Evolutionary conservation across 1,284 basidiomycete genomes (phyloP).

Genomic region (Marasmius oreades): DNA sequence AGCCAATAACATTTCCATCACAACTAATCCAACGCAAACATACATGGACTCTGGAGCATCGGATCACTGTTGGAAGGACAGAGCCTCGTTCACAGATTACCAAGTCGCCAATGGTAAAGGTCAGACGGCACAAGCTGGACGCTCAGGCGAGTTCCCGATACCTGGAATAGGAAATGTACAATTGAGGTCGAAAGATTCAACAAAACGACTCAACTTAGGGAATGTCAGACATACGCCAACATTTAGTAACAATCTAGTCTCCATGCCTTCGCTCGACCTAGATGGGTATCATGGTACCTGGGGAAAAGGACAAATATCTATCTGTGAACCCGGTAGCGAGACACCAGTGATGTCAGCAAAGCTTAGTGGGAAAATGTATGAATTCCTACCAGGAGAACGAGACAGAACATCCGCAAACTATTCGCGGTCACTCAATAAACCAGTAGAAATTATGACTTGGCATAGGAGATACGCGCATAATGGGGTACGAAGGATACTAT

Average conservation of each 20-base stretch:
- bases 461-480: conserved; percentile 9
- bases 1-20: neutral
- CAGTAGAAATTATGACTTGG: conserved; percentile 3
- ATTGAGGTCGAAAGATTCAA: neutral
- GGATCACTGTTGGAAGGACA: neutral
- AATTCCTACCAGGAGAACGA: neutral
- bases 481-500: neutral
- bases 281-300: neutral
- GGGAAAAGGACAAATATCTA: neutral
- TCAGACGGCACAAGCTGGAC: neutral
- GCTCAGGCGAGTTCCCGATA: neutral
- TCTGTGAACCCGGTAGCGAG: neutral
- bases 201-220: neutral
- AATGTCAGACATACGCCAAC: neutral
- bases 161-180: neutral
- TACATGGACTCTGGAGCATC: neutral
- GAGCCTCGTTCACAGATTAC: neutral
- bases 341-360: neutral
- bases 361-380: no score
- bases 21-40: neutral
- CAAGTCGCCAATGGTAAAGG: neutral
- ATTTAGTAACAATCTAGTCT: no score
- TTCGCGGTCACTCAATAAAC: conserved; percentile 5
- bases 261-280: neutral
- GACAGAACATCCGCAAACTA: neutral